phyloP scores from a whole-genome alignment of 2,329 filamentous ascomycete genomes.

The Dendrostoma leiphaemia region DNA sequence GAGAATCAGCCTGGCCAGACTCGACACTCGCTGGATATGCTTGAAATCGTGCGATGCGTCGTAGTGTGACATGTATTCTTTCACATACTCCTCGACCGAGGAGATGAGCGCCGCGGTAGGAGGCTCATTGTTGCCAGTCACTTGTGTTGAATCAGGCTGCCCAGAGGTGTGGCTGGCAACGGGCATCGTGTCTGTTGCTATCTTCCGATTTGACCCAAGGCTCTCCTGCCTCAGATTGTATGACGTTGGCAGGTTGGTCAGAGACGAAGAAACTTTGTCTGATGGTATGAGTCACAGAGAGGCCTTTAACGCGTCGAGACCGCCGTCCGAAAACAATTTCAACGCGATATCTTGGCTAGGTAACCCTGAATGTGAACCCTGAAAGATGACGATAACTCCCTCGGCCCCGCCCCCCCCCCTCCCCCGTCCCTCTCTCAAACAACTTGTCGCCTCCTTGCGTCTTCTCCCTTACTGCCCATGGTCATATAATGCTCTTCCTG shows the following conservation, averaged over 20 bases:
- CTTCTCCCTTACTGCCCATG: no score
- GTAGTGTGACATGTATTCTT: conserved; percentile 71
- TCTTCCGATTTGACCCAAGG: no score
- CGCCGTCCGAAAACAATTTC: background rate
- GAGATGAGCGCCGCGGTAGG: conserved; percentile 39
- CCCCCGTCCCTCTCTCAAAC: background rate
- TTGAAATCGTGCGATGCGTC: conserved; percentile 86
- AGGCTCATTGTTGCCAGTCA: background rate
- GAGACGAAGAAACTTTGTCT: no score
- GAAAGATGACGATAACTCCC: no score
- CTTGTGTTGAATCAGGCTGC: background rate
- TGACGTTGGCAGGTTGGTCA: background rate
- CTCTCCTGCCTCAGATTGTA: background rate
- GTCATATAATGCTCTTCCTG: no score
- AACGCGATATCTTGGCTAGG: background rate
- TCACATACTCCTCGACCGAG: conserved; percentile 60
- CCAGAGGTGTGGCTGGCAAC: background rate
- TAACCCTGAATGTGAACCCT: background rate
- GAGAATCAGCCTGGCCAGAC: conserved; percentile 66
- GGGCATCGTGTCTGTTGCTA: background rate
- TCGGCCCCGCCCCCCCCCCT: background rate
- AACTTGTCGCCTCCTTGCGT: no score
- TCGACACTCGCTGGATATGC: conserved; percentile 77
- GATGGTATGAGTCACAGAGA: no score
- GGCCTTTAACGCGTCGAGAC: background rate